phyloP scores from a whole-genome alignment of 202 grass and related monocot species.

The Eragrostis tef region DNA sequence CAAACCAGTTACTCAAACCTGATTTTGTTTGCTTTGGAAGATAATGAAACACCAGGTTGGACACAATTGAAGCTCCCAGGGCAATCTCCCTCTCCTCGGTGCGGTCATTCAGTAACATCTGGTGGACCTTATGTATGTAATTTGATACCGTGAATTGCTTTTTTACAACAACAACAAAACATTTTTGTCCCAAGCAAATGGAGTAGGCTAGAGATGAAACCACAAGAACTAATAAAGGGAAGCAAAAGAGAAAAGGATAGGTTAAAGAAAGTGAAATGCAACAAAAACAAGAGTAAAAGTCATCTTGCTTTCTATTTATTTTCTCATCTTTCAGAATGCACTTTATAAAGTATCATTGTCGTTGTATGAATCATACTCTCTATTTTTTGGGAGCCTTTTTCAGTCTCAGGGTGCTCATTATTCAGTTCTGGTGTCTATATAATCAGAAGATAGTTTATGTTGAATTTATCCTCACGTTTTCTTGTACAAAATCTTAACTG shows the following conservation, averaged over 20 bases:
- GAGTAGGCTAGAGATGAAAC: too few relatives aligned
- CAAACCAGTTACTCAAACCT: constrained; percentile 31
- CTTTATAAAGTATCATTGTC: background rate
- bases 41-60: constrained; percentile 86
- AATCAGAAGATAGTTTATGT: constrained; percentile 2
- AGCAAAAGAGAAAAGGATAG: too few relatives aligned
- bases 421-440: constrained; percentile 13
- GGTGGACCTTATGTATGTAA: constrained; percentile 90
- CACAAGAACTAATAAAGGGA: too few relatives aligned
- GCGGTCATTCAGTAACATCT: constrained; percentile 89
- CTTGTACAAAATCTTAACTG: constrained; percentile 17
- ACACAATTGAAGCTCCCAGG: constrained; percentile 94
- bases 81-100: constrained; percentile 76
- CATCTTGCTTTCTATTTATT: background rate
- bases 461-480: constrained; percentile 26
- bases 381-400: background rate
- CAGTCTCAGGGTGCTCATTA: background rate
- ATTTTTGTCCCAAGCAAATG: too few relatives aligned
- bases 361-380: constrained; percentile 1
- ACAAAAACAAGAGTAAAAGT: too few relatives aligned
- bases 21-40: constrained; percentile 53
- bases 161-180: background rate
- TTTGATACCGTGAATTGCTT: constrained; percentile 29
- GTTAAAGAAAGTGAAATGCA: too few relatives aligned
- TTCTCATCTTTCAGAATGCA: constrained; percentile 5